Evolutionary conservation across 78 protist species (phyloP).

Genomic region (Blattamonas nauphoetae): DNA sequence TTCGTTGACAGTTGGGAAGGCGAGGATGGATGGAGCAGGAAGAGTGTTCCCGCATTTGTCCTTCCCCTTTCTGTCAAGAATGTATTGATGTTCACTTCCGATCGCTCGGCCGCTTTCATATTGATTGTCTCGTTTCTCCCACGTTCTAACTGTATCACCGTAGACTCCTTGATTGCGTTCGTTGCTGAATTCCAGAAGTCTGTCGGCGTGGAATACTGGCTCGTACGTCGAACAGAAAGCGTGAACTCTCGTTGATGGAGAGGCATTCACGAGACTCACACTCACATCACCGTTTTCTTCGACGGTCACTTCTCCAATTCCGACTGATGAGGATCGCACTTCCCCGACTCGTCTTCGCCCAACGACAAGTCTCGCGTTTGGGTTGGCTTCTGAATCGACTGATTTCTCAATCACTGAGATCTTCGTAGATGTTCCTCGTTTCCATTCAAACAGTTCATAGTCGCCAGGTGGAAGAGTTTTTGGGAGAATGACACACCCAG

Average conservation of each 20-base stretch:
- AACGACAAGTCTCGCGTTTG: too few species aligned
- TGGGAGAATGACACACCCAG: neutral
- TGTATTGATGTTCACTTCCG: neutral
- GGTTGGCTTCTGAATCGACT: too few species aligned
- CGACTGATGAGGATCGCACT: too few species aligned
- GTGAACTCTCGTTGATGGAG: neutral
- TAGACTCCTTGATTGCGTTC: too few species aligned
- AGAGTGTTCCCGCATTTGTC: neutral
- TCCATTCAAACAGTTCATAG: neutral
- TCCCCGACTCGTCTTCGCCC: too few species aligned
- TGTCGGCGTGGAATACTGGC: neutral
- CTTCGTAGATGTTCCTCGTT: neutral
- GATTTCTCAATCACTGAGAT: neutral
- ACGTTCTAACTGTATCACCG: too few species aligned
- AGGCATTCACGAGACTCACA: too few species aligned
- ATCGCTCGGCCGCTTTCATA: neutral
- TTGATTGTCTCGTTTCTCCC: neutral
- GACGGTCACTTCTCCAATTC: too few species aligned
- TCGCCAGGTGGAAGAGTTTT: neutral
- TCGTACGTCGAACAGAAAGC: neutral
- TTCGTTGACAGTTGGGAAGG: neutral
- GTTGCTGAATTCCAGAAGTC: neutral
- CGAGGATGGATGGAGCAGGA: neutral
- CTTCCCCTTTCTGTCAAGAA: neutral
- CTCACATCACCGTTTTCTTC: too few species aligned